Base-by-base conservation (phyloP, 1,284 basidiomycete species). In the Exobasidium rhododendri region DNA sequence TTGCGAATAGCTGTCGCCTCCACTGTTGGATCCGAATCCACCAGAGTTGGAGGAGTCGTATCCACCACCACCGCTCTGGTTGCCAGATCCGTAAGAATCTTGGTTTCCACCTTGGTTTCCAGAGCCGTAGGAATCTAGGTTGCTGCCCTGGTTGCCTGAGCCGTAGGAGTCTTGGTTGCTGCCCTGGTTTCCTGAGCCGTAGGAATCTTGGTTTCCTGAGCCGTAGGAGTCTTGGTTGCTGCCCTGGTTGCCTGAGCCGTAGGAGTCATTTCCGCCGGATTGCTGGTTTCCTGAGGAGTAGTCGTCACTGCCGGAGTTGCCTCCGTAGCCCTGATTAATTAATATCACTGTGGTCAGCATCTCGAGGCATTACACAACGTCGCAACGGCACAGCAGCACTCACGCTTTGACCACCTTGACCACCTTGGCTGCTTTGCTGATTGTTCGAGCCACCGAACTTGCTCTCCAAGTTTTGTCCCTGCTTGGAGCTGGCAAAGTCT, bases 401-500 rank as follows among this genome's bases (percentile, higher is more conserved):
- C n/a, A n/a, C n/a, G n/a, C n/a, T n/a, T n/a, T n/a, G n/a, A n/a
- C n/a, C n/a, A n/a, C n/a, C n/a, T n/a, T n/a, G n/a, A n/a, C n/a
- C n/a, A n/a, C n/a, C n/a, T n/a, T n/a, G n/a, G n/a, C n/a, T n/a
- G n/a, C n/a, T n/a, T n/a, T n/a, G n/a, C n/a, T n/a, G n/a, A n/a
- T n/a, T n/a, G n/a, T n/a, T n/a, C n/a, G n/a, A n/a, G n/a, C 70
- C 70, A 32, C 54, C 29, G 61, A 64, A 63, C 45, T 65, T 53
- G 64, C 62, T 65, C 61, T 67, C 30, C 63, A 68, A 24, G 62
- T 68, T 49, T 58, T 66, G 35, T 61, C 70, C 69, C 58, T 73
- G 64, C 6, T 73, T 55, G 28, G 69, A 65, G 59, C 28, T 46
- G 53, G 69, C 69, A 52, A 71, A 73, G 59, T 73, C 66, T 64